These are phyloP conservation scores for Raphanus raphanistrum DNA, from an alignment of 345 rosid genomes.

Conservation along the genomic window DNA sequence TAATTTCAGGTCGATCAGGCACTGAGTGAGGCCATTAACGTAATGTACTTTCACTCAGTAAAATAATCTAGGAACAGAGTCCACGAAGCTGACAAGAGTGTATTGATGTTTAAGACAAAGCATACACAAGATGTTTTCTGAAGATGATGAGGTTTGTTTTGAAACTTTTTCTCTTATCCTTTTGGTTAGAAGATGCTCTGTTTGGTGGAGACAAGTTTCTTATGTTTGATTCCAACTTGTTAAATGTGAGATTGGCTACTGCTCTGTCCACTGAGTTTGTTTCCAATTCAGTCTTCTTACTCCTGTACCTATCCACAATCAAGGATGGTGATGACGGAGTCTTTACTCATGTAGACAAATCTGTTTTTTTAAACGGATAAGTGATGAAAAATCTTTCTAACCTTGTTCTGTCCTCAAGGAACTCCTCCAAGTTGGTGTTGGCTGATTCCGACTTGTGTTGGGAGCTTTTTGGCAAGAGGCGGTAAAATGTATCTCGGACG, in stretches of 20 bases:
- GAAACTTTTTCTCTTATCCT: slow-evolving; percentile 7
- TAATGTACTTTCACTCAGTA: too few species aligned
- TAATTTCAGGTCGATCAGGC: not conserved
- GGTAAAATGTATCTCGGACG: slow-evolving; percentile 84
- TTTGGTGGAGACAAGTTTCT: slow-evolving; percentile 33
- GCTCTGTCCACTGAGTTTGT: too few species aligned
- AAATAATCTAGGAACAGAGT: not conserved
- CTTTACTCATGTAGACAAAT: too few species aligned
- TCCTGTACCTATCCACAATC: too few species aligned
- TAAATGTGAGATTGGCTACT: too few species aligned
- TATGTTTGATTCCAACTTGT: slow-evolving; percentile 50
- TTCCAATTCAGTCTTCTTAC: too few species aligned
- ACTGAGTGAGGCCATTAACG: too few species aligned
- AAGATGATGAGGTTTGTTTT: slow-evolving; percentile 2
- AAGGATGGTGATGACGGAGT: too few species aligned
- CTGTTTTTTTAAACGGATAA: too few species aligned
- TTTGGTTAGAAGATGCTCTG: slow-evolving; percentile 6
- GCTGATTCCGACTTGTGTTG: slow-evolving; percentile 19
- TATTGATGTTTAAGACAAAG: slow-evolving; percentile 4
- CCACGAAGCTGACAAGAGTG: slow-evolving; percentile 6
- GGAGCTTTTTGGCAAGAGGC: slow-evolving; percentile 72
- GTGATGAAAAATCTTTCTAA: too few species aligned
- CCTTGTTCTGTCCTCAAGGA: slow-evolving; percentile 6
- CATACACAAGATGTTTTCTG: slow-evolving; percentile 5
- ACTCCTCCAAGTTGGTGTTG: slow-evolving; percentile 24